A percentile compares a stretch with the other conserved stretches of the same genome.
Conservation (phyloP, 2,329 filamentous ascomycete species). For the Colletotrichum agaves region DNA sequence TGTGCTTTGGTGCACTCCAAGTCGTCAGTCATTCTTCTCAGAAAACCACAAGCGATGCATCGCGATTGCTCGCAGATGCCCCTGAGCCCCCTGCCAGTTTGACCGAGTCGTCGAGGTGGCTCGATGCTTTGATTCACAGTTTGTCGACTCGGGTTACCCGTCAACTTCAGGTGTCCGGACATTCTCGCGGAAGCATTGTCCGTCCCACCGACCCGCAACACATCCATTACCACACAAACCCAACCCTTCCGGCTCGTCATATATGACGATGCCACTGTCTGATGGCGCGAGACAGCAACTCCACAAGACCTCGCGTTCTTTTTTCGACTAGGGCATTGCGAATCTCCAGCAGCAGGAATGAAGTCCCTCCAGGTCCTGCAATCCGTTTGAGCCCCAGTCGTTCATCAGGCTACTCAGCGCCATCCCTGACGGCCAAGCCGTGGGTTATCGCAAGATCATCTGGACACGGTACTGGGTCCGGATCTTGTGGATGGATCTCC, state of each 20-base stretch:
- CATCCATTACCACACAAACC: not conserved
- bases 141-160: not conserved
- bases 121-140: not conserved
- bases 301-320: slow-evolving; percentile 11
- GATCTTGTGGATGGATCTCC: slow-evolving; percentile 11
- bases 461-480: not conserved
- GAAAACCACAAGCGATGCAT: not conserved
- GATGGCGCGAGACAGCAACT: slow-evolving; percentile 12
- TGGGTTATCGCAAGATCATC: not conserved
- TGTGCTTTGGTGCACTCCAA: not conserved
- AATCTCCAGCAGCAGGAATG: slow-evolving; percentile 2
- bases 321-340: slow-evolving; percentile 6
- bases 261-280: slow-evolving; percentile 29
- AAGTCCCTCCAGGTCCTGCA: not conserved
- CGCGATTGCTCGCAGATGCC: not conserved
- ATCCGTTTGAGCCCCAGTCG: not conserved
- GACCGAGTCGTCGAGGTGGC: not conserved
- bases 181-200: not conserved
- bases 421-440: slow-evolving; percentile 5
- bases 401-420: not conserved
- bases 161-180: not conserved
- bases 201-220: not conserved
- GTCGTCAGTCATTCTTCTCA: not conserved
- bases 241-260: slow-evolving; percentile 12
- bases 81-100: not conserved